Conservation (phyloP, 331 rosid genomes). For the Stylosanthes scabra region DNA sequence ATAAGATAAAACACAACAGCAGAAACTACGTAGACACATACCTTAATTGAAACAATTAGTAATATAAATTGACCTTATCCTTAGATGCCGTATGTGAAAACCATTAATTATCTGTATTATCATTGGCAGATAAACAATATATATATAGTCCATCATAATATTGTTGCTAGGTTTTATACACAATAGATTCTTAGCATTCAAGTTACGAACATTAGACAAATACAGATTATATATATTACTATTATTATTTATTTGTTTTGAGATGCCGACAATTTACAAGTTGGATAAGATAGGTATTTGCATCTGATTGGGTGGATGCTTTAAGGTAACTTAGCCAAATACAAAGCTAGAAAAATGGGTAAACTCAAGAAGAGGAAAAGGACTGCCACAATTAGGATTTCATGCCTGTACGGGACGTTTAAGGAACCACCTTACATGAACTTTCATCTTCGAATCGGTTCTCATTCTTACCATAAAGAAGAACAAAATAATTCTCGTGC, state of each 20-base stretch:
- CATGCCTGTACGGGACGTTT: slow-evolving; percentile 13
- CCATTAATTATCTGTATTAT: background rate
- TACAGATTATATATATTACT: no score
- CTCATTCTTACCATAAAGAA: background rate
- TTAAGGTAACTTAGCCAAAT: slow-evolving; percentile 30
- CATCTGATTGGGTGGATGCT: slow-evolving; percentile 28
- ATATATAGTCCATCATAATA: background rate
- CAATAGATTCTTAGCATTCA: background rate
- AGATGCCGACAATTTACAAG: no score
- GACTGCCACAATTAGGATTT: background rate
- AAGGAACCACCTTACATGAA: slow-evolving; percentile 20
- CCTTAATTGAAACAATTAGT: background rate
- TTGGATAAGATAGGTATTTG: slow-evolving; percentile 41
- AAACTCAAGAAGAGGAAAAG: slow-evolving; percentile 14
- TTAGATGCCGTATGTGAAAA: background rate
- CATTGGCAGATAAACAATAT: no score
- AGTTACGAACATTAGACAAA: no score
- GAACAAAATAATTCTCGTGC: no score
- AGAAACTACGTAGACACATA: background rate
- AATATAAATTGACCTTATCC: slow-evolving; percentile 19
- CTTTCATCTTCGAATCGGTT: slow-evolving; percentile 10
- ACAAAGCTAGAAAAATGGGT: background rate
- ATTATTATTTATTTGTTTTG: no score
- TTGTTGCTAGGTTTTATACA: background rate
- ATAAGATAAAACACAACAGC: background rate